Conservation (phyloP, 345 rosid species). For the Syzygium aromaticum region DNA sequence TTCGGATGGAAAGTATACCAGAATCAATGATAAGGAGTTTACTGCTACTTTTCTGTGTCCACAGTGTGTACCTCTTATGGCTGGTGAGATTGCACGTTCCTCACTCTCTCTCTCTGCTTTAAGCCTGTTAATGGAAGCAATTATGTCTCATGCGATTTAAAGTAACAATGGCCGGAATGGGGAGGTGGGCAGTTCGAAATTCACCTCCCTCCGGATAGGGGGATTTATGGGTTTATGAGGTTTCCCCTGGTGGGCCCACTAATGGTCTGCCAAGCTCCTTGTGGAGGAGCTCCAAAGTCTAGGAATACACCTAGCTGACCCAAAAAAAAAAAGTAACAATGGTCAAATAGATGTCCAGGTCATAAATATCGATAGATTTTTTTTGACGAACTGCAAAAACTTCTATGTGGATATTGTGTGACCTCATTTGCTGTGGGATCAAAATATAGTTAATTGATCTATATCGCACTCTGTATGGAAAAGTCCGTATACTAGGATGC, state of each 20-base stretch:
- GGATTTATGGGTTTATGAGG: too few relatives aligned
- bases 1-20: constrained; percentile 42
- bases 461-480: not conserved
- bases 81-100: constrained; percentile 25
- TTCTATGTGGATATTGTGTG: not conserved
- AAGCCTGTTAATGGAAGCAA: not conserved
- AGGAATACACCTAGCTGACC: too few relatives aligned
- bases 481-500: not conserved
- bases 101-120: not conserved
- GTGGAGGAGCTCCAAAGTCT: too few relatives aligned
- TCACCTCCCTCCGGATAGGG: too few relatives aligned
- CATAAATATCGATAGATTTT: not conserved
- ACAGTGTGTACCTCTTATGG: constrained; percentile 29
- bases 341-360: not conserved
- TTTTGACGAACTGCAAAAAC: not conserved
- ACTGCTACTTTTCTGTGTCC: constrained; percentile 62
- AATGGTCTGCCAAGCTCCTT: too few relatives aligned
- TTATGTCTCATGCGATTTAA: not conserved
- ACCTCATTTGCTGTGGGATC: not conserved
- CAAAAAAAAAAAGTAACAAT: not conserved
- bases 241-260: too few relatives aligned
- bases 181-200: too few relatives aligned
- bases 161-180: not conserved
- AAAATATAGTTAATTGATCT: not conserved
- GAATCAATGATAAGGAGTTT: constrained; percentile 40